Conservation (phyloP, 164 flowering plant species). For the Sextonia rubra region DNA sequence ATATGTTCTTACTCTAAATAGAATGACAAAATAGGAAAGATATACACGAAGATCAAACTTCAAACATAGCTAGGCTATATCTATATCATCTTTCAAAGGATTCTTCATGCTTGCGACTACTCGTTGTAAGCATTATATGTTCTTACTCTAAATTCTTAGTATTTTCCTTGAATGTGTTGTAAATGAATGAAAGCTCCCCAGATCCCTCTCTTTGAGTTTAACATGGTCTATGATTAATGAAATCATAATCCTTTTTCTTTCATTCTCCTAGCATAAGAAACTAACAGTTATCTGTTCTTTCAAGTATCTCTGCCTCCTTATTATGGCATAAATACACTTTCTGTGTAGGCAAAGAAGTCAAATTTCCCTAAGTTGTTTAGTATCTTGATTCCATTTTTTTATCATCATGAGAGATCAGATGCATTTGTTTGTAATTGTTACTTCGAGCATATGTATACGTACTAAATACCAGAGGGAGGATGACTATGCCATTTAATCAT, state of each 20-base stretch:
- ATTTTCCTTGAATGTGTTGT: background rate
- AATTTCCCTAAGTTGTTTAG: slow-evolving; percentile 42
- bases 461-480: background rate
- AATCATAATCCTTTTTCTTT: background rate
- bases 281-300: background rate
- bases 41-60: no score
- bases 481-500: background rate
- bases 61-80: no score
- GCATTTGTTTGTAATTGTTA: background rate
- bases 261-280: background rate
- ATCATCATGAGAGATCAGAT: background rate
- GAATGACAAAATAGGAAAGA: no score
- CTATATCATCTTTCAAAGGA: slow-evolving; percentile 58
- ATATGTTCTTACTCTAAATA: no score
- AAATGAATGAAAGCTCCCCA: background rate
- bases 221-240: background rate
- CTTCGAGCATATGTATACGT: background rate
- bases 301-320: slow-evolving; percentile 65
- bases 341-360: slow-evolving; percentile 31
- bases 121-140: slow-evolving; percentile 34
- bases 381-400: background rate
- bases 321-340: slow-evolving; percentile 36
- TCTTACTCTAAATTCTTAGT: background rate
- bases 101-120: slow-evolving; percentile 56
- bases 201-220: slow-evolving; percentile 1